Evolutionary conservation across 139 green algal species (phyloP), one percentile per base, ranked within the genome.

Genomic region (Choricystis sp.): DNA sequence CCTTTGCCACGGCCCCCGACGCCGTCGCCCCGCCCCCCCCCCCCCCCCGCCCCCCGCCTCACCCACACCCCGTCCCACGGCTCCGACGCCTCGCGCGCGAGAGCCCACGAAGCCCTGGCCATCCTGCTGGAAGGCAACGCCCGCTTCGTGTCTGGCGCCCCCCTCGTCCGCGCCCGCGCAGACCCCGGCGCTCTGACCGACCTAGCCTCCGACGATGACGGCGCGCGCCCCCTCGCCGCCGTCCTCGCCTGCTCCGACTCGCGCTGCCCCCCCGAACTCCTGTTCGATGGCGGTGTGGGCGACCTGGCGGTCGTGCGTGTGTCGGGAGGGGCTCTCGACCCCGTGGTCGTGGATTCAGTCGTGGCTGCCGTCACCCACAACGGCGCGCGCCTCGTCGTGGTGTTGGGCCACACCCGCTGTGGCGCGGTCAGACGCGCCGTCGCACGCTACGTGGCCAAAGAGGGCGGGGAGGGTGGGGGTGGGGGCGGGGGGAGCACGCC

Each of bases 371-470:
- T 71, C 48, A 16, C 21, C 5, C 28, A 57, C 4, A 29, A 58
- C 0, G 59, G 59, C 3, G 26, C 22, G 21, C 31, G 58, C 24
- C 29, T 71, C 26, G 49, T 71, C 22, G 24, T 71, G 28, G 66
- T 71, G 28, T 29, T 71, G 59, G 59, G 66, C 28, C 66, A 71
- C 66, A 55, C 59, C 20, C 28, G 25, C 19, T 71, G 66, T 49
- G 26, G 2, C 9, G 27, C 49, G 31, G 57, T 61, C 1, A 25
- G 25, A 19, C 14, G 23, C 22, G 56, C 56, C 0, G 25, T 69
- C 29, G 49, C 57, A n/a, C n/a, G n/a, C n/a, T n/a, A n/a, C n/a
- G n/a, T n/a, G n/a, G n/a, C n/a, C n/a, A n/a, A n/a, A n/a, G n/a
- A n/a, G n/a, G n/a, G n/a, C n/a, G n/a, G n/a, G n/a, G n/a, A n/a